A percentile compares a stretch with the other conserved stretches of the same genome.
Conservation (phyloP, 1,139 yeast species). For the Saccharomyces hybrid region DNA sequence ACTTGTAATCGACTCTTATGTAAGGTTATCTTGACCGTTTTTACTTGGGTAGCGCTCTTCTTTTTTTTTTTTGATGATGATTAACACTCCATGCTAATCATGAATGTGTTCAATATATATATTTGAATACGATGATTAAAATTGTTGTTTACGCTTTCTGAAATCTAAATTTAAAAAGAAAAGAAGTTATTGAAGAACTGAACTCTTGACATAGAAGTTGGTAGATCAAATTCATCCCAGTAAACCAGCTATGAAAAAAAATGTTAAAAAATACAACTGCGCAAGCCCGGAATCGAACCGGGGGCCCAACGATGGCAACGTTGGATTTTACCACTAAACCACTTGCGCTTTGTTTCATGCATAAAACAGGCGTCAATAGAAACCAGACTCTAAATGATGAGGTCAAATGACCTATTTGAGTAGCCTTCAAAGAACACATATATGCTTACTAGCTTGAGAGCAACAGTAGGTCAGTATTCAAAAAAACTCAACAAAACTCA, state of each 20-base stretch:
- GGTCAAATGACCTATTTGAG: not conserved
- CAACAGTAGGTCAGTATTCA: not conserved
- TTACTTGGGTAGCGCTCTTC: not conserved
- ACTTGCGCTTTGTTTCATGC: not conserved
- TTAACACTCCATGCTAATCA: conserved; percentile 6
- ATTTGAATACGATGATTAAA: not conserved
- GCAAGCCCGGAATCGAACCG: too few species aligned
- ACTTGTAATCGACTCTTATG: not conserved
- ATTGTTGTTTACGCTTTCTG: not conserved
- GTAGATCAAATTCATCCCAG: not conserved
- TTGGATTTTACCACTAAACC: too few species aligned
- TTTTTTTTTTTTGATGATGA: conserved; percentile 1
- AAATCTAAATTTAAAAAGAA: not conserved
- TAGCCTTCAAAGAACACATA: not conserved
- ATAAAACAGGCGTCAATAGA: not conserved
- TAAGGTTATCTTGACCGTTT: not conserved
- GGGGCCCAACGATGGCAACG: too few species aligned
- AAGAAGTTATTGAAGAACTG: not conserved
- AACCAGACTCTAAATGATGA: not conserved
- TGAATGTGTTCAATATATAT: conserved; percentile 1
- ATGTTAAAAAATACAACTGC: too few species aligned
- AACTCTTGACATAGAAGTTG: not conserved
- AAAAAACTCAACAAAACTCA: not conserved
- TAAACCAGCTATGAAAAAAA: not conserved
- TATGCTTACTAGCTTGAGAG: not conserved